A percentile compares a stretch with the other conserved stretches of the same genome.
Evolutionary conservation across 306 rosid species (phyloP).

Genomic region (Quercus glauca): DNA sequence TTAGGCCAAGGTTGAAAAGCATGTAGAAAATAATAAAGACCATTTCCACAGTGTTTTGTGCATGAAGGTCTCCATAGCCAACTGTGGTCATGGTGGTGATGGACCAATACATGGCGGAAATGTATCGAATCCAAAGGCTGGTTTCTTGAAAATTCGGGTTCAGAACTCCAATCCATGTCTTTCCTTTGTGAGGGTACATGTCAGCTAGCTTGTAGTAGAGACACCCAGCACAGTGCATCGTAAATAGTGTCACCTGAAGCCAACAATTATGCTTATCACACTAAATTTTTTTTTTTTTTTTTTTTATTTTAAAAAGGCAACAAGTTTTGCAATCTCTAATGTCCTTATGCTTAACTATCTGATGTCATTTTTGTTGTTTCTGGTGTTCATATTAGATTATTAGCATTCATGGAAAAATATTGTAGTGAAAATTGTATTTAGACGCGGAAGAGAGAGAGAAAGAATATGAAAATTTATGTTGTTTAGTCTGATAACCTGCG

Average conservation of each 20-base stretch:
- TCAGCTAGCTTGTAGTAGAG: constrained; percentile 83
- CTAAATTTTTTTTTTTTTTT: too few species aligned
- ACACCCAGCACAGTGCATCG: constrained; percentile 84
- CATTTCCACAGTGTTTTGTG: constrained; percentile 78
- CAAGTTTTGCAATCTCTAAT: too few species aligned
- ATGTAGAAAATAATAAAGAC: constrained; percentile 80
- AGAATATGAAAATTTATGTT: too few species aligned
- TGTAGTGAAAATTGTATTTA: too few species aligned
- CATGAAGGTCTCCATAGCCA: constrained; percentile 95
- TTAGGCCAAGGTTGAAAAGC: constrained; percentile 92
- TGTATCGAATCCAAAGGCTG: constrained; percentile 61
- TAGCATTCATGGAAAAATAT: too few species aligned
- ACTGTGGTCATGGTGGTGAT: constrained; percentile 93
- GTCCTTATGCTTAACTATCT: too few species aligned
- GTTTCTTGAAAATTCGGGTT: constrained; percentile 68
- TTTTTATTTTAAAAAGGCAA: too few species aligned
- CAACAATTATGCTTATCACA: background rate
- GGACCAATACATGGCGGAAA: constrained; percentile 88
- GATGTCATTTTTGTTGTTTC: too few species aligned
- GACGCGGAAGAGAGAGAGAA: too few species aligned
- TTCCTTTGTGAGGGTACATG: constrained; percentile 56
- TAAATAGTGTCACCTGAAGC: constrained; percentile 65
- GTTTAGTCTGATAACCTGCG: too few species aligned
- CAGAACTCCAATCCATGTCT: constrained; percentile 84
- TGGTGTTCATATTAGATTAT: too few species aligned